These are phyloP conservation scores for Strigomonas galati DNA, from an alignment of 208 protist species.

Conservation along the genomic window DNA sequence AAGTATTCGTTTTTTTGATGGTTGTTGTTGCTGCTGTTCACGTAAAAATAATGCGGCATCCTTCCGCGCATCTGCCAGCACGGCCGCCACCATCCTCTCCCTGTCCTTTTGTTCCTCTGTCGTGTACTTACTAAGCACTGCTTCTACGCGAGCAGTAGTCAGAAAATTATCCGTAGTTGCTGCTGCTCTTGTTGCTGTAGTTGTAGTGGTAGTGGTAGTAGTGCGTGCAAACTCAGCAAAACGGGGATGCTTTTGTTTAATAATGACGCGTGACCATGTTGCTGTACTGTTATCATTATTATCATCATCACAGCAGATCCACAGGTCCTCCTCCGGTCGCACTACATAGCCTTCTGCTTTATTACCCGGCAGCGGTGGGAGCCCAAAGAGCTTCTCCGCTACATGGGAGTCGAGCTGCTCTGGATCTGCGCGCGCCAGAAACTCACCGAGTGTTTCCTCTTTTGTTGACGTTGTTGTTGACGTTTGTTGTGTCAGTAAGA, in stretches of 20 bases:
- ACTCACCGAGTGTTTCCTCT: slow-evolving; percentile 1
- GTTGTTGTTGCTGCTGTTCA: not conserved
- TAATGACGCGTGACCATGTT: slow-evolving; percentile 19
- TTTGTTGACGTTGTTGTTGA: no score
- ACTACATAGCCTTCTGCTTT: slow-evolving; percentile 26
- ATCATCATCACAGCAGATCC: not conserved
- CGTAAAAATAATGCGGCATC: slow-evolving; percentile 9
- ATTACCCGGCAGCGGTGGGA: slow-evolving; percentile 14
- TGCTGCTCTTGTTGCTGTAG: no score
- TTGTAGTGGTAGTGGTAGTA: no score
- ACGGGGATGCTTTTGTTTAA: slow-evolving; percentile 27
- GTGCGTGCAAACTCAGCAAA: slow-evolving; percentile 24
- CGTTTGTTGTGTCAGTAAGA: slow-evolving; percentile 9
- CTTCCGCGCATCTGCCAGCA: slow-evolving; percentile 22
- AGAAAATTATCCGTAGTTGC: slow-evolving; percentile 14
- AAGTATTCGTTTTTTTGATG: not conserved
- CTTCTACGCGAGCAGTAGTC: slow-evolving; percentile 21
- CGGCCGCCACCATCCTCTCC: slow-evolving; percentile 17
- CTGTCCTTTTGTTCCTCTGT: slow-evolving; percentile 17
- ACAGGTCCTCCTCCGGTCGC: slow-evolving; percentile 20
- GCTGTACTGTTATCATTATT: not conserved
- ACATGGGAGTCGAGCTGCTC: slow-evolving; percentile 9
- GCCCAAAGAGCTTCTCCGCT: not conserved
- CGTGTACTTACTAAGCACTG: slow-evolving; percentile 28
- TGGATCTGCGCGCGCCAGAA: no score